Base-by-base conservation (phyloP, 2,329 filamentous ascomycete species). In the Fusarium piperis region DNA sequence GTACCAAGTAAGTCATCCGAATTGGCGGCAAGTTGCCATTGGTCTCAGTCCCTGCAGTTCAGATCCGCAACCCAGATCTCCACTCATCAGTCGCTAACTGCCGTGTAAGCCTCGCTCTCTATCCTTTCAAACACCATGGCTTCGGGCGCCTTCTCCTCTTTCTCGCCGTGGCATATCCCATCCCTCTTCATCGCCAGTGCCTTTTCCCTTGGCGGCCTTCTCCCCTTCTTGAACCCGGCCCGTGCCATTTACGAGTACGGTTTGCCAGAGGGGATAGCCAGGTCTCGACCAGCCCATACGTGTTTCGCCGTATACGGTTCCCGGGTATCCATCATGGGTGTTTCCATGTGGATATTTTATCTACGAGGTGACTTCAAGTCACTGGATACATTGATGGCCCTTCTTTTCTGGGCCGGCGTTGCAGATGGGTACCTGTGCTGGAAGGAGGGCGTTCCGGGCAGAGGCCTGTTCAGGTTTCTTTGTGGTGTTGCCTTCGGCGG, bases 171-270 rank as follows among this genome's bases (percentile, higher is more conserved):
- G 69, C 78, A 80, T 52, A 72, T 76, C 39, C 76, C 76, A 2
- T 68, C 73, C 9, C 52, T 78, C 13, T 76, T 78, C 3, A 64
- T 80, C 18, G 79, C 77, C 20, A 78, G 76, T 20, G 67, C 75
- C 10, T 75, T 76, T 18, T 79, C 76, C 5, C 70, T 81, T 52
- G 79, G 79, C 23, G 79, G 79, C 13, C 66, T 80, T 35, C 73
- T 80, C 8, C 81, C 80, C 15, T 70, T 82, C 36, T 79, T 74
- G 70, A 77, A 78, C 58, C 72, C 79, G 3, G 59, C 73, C 23
- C 74, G 69, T 28, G 79, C 79, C 13, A 81, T 82, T 39, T 68
- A 71, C 26, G 78, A 79, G 63, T 79, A 78, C 64, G 79, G 79
- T 12, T 70, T 82, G 2, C 79, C 80, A 2, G 65, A 72, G 6